phyloP scores from a whole-genome alignment of 1,284 basidiomycete species.

The Schizopora paradoxa region DNA sequence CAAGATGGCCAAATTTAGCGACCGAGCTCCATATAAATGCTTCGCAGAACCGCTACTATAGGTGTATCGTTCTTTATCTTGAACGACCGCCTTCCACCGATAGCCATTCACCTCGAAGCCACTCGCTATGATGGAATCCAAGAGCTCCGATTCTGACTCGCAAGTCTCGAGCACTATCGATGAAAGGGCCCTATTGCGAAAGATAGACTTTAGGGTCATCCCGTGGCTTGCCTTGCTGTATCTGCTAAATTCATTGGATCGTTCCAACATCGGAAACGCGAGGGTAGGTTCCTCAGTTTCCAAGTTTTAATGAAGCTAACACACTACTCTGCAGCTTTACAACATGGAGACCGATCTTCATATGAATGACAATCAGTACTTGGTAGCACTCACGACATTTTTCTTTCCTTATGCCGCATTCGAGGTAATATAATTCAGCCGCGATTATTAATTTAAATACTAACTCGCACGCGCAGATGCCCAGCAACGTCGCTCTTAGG shows the following conservation, averaged over 20 bases:
- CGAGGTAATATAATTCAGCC: conserved; percentile 33
- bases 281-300: conserved; percentile 35
- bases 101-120: not conserved
- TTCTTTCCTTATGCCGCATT: conserved; percentile 53
- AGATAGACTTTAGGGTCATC: conserved; percentile 46
- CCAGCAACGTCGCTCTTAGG: conserved; percentile 51
- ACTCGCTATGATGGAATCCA: not conserved
- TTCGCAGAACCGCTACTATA: too few relatives aligned
- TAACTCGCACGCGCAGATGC: conserved; percentile 31
- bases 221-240: conserved; percentile 59
- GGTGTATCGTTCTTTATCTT: too few relatives aligned
- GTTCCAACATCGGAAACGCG: conserved; percentile 64
- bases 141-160: too few relatives aligned
- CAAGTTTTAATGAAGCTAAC: conserved; percentile 6
- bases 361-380: conserved; percentile 47
- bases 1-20: too few relatives aligned
- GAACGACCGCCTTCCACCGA: not conserved
- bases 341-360: conserved; percentile 41
- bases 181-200: conserved; percentile 43
- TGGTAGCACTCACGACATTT: conserved; percentile 50
- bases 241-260: conserved; percentile 56
- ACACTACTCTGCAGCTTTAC: conserved; percentile 36
- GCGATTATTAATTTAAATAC: not conserved
- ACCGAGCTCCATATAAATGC: too few relatives aligned
- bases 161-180: too few relatives aligned